These are phyloP conservation scores for Candida oleophila DNA, from an alignment of 805 yeast genomes.

Conservation along the genomic window DNA sequence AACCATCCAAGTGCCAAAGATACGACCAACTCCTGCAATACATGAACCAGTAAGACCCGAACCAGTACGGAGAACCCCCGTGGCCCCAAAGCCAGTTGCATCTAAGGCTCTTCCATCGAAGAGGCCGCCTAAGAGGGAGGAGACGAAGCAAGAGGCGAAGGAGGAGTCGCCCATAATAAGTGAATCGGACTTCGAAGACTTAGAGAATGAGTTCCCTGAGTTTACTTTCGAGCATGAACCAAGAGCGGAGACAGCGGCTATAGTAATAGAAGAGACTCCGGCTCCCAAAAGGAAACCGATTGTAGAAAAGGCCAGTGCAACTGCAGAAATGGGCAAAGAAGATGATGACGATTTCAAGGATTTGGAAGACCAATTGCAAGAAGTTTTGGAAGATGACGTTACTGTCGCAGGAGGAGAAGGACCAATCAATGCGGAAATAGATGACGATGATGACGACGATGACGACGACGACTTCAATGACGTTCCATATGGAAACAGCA, in stretches of 20 bases:
- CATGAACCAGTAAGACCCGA: background rate
- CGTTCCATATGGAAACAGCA: conserved; percentile 15
- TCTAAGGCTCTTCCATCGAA: conserved; percentile 10
- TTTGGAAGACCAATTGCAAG: conserved; percentile 41
- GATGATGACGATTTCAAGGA: conserved; percentile 42
- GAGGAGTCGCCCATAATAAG: conserved; percentile 23
- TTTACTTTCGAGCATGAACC: conserved; percentile 9
- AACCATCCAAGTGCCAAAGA: background rate
- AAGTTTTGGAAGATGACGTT: conserved; percentile 30
- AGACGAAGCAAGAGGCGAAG: conserved; percentile 7
- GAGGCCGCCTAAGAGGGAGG: conserved; percentile 13
- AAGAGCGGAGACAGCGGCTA: background rate
- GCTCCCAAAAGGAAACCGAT: background rate
- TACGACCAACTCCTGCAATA: background rate
- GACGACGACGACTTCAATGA: conserved; percentile 20
- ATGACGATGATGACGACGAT: conserved; percentile 26
- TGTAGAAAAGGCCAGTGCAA: background rate
- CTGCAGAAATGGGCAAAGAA: conserved; percentile 12
- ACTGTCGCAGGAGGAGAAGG: too few species aligned
- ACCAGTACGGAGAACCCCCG: conserved; percentile 1
- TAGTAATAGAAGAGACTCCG: background rate
- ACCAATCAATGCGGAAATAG: conserved; percentile 12
- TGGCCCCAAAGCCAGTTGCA: background rate
- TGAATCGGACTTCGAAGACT: conserved; percentile 40
- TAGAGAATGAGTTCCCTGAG: conserved; percentile 19